phyloP scores from a whole-genome alignment of 495 filamentous ascomycete species.

The Oleoguttula mirabilis region DNA sequence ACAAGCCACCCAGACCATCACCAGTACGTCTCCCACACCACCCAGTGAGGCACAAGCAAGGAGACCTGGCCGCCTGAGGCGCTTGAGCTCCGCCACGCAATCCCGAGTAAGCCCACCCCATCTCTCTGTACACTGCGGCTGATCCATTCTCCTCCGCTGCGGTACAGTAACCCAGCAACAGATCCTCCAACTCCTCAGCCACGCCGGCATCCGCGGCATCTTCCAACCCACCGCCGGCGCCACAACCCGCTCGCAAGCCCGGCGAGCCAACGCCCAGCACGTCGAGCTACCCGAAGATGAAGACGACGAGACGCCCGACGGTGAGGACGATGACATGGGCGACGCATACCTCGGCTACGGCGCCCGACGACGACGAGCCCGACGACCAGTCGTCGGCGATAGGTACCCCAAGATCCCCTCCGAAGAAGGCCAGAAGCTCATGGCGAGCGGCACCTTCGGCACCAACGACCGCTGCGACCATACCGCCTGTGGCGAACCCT shows the following conservation, averaged over 20 bases:
- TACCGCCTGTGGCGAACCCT: slow-evolving; percentile 8
- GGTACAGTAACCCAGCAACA: slow-evolving; percentile 31
- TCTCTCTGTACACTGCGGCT: slow-evolving; percentile 13
- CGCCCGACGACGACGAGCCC: slow-evolving; percentile 9
- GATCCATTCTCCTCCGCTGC: slow-evolving; percentile 14
- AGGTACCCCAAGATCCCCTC: slow-evolving; percentile 65
- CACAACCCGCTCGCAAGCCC: slow-evolving; percentile 26
- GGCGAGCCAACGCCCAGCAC: slow-evolving; percentile 9
- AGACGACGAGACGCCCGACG: slow-evolving; percentile 32
- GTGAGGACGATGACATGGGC: slow-evolving; percentile 32
- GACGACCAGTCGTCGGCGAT: slow-evolving; percentile 23
- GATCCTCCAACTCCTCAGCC: slow-evolving; percentile 32
- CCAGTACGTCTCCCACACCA: slow-evolving; percentile 11
- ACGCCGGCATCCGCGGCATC: slow-evolving; percentile 30
- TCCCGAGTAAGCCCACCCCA: slow-evolving; percentile 14
- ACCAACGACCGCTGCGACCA: slow-evolving; percentile 40
- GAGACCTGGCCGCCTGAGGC: slow-evolving; percentile 1
- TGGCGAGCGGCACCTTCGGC: slow-evolving; percentile 71
- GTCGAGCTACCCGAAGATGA: slow-evolving; percentile 31
- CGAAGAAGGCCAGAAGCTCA: slow-evolving; percentile 59
- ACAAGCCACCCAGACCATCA: slow-evolving; percentile 11
- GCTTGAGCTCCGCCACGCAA: slow-evolving; percentile 9
- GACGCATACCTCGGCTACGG: slow-evolving; percentile 14
- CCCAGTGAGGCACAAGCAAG: neutral
- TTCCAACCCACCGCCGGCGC: slow-evolving; percentile 26